Evolutionary conservation across 148 eudicot genomes (phyloP).

Genomic region (Diospyros lotus): DNA sequence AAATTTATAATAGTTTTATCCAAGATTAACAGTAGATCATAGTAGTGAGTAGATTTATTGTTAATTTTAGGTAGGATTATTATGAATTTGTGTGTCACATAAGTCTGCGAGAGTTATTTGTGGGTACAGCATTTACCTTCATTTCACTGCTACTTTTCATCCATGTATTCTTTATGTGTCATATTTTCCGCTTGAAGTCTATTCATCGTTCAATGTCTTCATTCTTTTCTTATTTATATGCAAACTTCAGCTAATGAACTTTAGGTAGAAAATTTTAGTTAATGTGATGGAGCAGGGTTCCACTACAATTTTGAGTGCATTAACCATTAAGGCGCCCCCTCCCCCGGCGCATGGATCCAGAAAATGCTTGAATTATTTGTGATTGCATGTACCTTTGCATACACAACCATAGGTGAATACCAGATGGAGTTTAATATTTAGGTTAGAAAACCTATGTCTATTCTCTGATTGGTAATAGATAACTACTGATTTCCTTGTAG

Average conservation of each 20-base stretch:
- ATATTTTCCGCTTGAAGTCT: neutral
- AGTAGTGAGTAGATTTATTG: too few relatives aligned
- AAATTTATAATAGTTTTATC: too few relatives aligned
- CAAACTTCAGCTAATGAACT: neutral
- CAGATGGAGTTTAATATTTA: neutral
- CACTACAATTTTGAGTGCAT: neutral
- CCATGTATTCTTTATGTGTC: neutral
- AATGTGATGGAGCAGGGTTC: neutral
- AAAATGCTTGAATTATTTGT: neutral
- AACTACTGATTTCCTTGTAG: neutral
- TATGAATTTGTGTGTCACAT: too few relatives aligned
- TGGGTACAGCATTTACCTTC: too few relatives aligned
- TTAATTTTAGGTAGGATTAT: too few relatives aligned
- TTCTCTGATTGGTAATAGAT: slow-evolving; percentile 1
- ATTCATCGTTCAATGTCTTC: neutral
- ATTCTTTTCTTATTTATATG: neutral
- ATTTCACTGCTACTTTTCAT: neutral
- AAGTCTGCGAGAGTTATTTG: too few relatives aligned
- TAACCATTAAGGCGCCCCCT: too few relatives aligned
- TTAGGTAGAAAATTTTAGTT: neutral
- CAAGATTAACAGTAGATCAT: too few relatives aligned
- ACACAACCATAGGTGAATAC: neutral
- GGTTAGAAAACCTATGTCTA: neutral
- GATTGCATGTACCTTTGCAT: neutral
- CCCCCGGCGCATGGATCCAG: neutral